These are phyloP conservation scores for Penicillium expansum DNA, from an alignment of 2,329 filamentous ascomycete genomes.

Conservation along the genomic window DNA sequence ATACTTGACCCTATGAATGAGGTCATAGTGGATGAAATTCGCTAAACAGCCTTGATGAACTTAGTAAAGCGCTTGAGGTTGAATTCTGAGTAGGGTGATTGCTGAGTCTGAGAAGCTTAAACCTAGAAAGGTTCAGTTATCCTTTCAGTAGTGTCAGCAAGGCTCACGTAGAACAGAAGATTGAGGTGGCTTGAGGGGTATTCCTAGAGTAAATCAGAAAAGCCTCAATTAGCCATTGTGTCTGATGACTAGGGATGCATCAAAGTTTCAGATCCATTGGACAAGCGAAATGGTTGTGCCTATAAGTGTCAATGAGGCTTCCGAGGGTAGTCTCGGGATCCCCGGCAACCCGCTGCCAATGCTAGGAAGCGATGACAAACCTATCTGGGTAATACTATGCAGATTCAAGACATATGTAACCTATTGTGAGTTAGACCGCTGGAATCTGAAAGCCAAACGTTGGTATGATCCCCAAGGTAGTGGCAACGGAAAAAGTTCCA, in stretches of 20 bases:
- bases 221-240: background rate
- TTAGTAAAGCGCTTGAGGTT: background rate
- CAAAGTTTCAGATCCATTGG: conserved; percentile 7
- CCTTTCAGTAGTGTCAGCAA: conserved; percentile 15
- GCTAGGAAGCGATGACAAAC: background rate
- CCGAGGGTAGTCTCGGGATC: background rate
- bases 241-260: conserved; percentile 23
- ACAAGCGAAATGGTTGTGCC: background rate
- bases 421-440: background rate
- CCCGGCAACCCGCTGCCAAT: background rate
- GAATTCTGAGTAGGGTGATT: background rate
- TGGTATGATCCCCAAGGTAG: background rate
- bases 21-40: background rate
- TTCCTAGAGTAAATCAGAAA: background rate
- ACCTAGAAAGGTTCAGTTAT: background rate
- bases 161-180: background rate
- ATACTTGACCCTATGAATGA: background rate
- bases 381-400: background rate
- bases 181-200: conserved; percentile 7
- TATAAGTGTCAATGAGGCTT: background rate
- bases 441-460: background rate
- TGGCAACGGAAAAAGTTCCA: background rate
- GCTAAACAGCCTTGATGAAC: too few species aligned
- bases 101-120: background rate
- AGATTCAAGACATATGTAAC: background rate